Base-by-base conservation (phyloP, 2,329 filamentous ascomycete genomes). In the Fusarium palustre region DNA sequence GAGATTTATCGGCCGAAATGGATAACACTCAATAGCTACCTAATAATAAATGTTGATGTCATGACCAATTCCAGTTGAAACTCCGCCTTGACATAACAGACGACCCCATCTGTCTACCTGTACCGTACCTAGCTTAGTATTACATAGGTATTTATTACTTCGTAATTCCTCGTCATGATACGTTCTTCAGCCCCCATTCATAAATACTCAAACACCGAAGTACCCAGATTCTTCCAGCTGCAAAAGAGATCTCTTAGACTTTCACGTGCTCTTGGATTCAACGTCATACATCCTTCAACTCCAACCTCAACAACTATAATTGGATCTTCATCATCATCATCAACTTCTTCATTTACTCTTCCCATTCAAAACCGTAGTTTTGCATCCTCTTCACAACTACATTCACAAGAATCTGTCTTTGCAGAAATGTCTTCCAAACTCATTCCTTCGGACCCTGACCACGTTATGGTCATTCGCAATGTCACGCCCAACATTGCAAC, bases 391-490 rank as follows among this genome's bases (percentile, higher is more conserved):
- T 68, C 63, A 31, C 61, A 63, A 20, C 69, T 60, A 28, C 57
- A 64, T 22, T 39, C 55, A 57, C 45, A 55, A 45, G 33, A 55
- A 28, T 38, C 22, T 12, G 31, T 25, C 15, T 54, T 54, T 33
- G 20, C 70, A 72, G 76, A 55, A 70, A 91, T 91, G 88, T 87
- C 88, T 57, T 82, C 84, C 10, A 86, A 89, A 74, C 86, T 93
- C 57, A 86, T 92, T 59, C 91, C 91, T 7, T 74, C 81, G 18
- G 90, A 95, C 74, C 94, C 94, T 15, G 87, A 89, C 20, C 88
- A 92, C 75, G 90, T 96, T 68, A 97, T 97, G 91, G 93, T 97
- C 65, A 95, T 97, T 75, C 92, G 95, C 68, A 87, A 94, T 73
- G 82, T 98, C 73, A 92, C 92, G 3, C 91, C 92, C 16, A 90